These are phyloP conservation scores for Sugiyamaella neomexicana DNA, from an alignment of 1,139 yeast genomes.

Conservation along the genomic window DNA sequence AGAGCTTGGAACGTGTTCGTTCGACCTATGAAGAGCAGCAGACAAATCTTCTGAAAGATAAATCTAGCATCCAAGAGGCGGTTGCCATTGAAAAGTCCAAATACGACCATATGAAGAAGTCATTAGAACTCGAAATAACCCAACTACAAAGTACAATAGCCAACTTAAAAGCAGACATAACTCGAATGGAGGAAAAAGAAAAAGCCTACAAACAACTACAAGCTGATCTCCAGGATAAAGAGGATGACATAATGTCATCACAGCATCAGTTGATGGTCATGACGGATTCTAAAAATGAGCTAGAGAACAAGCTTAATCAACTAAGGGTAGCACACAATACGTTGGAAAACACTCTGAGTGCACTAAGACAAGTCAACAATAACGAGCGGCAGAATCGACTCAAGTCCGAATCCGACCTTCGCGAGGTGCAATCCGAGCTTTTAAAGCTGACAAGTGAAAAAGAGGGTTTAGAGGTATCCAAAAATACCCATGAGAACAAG, in stretches of 20 bases:
- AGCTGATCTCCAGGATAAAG: constrained; percentile 25
- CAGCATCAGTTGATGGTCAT: constrained; percentile 23
- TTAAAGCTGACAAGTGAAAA: constrained; percentile 12
- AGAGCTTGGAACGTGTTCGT: constrained; percentile 25
- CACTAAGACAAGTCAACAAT: constrained; percentile 26
- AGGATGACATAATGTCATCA: constrained; percentile 28
- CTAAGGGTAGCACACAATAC: constrained; percentile 24
- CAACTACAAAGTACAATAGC: constrained; percentile 28
- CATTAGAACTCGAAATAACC: constrained; percentile 28
- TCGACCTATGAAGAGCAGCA: constrained; percentile 29
- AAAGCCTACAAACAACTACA: constrained; percentile 24
- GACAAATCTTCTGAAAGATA: constrained; percentile 24
- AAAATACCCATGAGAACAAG: constrained; percentile 20
- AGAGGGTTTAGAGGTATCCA: constrained; percentile 10
- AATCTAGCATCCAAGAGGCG: constrained; percentile 24
- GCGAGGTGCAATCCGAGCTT: constrained; percentile 22
- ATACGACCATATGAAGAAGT: constrained; percentile 23
- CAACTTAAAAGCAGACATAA: constrained; percentile 20
- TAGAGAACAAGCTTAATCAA: constrained; percentile 24
- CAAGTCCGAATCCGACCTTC: constrained; percentile 20
- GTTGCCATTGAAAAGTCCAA: constrained; percentile 27
- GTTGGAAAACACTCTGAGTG: constrained; percentile 27
- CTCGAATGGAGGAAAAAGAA: constrained; percentile 30
- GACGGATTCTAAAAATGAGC: constrained; percentile 24
- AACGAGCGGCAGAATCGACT: constrained; percentile 24